Evolutionary conservation across 2,329 filamentous ascomycete genomes (phyloP), one percentile per base, ranked within the genome.

Genomic region (Ophiocordyceps robertsii): DNA sequence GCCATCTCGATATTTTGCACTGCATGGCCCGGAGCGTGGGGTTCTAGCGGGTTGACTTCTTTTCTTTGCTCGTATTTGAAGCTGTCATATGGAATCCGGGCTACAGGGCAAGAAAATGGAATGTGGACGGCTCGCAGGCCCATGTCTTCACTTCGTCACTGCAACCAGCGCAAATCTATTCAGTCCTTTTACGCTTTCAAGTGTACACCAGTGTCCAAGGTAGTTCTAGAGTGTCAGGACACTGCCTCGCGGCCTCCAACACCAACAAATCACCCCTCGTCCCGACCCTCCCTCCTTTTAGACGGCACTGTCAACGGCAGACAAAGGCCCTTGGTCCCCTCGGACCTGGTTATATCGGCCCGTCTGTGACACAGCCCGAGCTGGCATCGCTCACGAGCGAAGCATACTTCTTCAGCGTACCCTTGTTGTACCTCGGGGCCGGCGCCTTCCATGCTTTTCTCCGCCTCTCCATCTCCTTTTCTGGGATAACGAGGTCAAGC

Each of bases 351-450:
- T 51, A 46, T 29, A 54, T 47, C 30, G 51, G 51, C 5, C 64
- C 64, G 42, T 75, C 72, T 17, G 75, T 78, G 30, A 78, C 68
- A 51, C 75, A 78, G 12, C 75, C 75, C n/a, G 65, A 61, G 56
- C 73, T 77, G 8, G 75, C 75, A 47, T 78, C 64, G 51, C 66
- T 76, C 39, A 79, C 75, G 41, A 78, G 60, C 31, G 58, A 47
- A 6, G 81, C 80, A 54, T 86, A 86, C 64, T 86, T 86, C 49
- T 72, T 76, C 50, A 86, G 63, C 6, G 81, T 85, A 39, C 82
- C 82, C 53, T 75, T 72, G 53, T 66, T 67, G 44, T 74, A 77
- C 48, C 69, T 72, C 44, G 72, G 63, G 46, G 70, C 59, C 3
- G 82, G 82, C 27, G 72, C 68, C 56, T 70, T 72, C 82, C 82